Conservation (phyloP, 176 grass and related monocot species). For the Juncus effusus region DNA sequence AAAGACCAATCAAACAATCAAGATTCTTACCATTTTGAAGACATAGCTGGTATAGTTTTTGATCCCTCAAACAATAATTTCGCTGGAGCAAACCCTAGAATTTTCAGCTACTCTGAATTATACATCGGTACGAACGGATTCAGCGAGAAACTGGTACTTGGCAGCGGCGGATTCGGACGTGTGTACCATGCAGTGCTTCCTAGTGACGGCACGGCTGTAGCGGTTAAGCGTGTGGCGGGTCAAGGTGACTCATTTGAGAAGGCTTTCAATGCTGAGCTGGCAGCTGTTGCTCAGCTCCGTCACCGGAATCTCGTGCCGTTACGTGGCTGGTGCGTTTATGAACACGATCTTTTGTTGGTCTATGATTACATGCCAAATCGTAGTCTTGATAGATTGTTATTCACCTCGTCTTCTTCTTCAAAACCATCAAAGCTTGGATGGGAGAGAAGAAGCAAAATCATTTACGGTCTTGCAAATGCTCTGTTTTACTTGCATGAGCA, state of each 20-base stretch:
- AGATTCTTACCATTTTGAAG: conserved; percentile 27
- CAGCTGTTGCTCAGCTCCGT: conserved; percentile 64
- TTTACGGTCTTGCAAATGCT: conserved; percentile 57
- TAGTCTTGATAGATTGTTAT: conserved; percentile 83
- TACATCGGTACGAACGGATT: conserved; percentile 81
- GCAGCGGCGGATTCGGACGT: conserved; percentile 66
- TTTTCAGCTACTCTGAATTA: conserved; percentile 83
- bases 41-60: conserved; percentile 27
- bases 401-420: conserved; percentile 15
- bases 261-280: conserved; percentile 75
- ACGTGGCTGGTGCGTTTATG: conserved; percentile 74
- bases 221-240: conserved; percentile 74
- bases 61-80: conserved; percentile 17
- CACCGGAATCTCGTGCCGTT: conserved; percentile 80
- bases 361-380: conserved; percentile 98
- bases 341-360: conserved; percentile 65
- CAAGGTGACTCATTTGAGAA: conserved; percentile 61
- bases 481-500: conserved; percentile 87
- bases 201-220: conserved; percentile 66
- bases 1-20: neutral
- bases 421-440: conserved; percentile 32
- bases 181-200: conserved; percentile 79
- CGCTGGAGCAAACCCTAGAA: conserved; percentile 42
- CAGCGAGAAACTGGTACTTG: conserved; percentile 61
- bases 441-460: conserved; percentile 48